Evolutionary conservation across 164 flowering plant species (phyloP).

Genomic region (Nymphaea colorata): DNA sequence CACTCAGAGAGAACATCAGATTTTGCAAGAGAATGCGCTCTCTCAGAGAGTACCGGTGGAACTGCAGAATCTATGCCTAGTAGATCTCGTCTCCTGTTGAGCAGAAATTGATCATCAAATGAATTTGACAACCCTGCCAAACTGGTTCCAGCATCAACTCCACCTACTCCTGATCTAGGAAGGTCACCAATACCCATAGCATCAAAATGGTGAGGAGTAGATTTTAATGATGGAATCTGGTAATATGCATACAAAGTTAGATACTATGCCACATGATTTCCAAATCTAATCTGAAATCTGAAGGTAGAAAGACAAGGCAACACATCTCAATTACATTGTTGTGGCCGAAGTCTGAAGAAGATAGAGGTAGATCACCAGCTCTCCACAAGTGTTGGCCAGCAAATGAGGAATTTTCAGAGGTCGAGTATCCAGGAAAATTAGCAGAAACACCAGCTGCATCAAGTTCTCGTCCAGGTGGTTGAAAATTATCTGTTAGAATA

Average conservation of each 20-base stretch:
- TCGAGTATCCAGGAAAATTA: constrained; percentile 33
- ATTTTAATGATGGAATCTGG: constrained; percentile 8
- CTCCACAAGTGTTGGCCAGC: constrained; percentile 13
- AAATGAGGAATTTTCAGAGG: constrained; percentile 27
- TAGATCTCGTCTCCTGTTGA: constrained; percentile 27
- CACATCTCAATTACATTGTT: constrained; percentile 20
- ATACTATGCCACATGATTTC: neutral
- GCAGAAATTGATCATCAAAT: constrained; percentile 23
- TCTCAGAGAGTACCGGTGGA: constrained; percentile 24
- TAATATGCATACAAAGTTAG: neutral
- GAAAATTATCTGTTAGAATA: neutral
- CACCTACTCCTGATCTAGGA: constrained; percentile 23
- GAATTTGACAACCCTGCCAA: constrained; percentile 21
- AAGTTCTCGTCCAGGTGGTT: neutral
- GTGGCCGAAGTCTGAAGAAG: constrained; percentile 23
- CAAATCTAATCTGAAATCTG: neutral
- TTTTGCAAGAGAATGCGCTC: constrained; percentile 13
- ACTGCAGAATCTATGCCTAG: constrained; percentile 14
- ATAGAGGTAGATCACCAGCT: constrained; percentile 16
- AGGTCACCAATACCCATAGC: constrained; percentile 14
- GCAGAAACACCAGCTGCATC: constrained; percentile 1
- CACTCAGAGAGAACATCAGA: constrained; percentile 20
- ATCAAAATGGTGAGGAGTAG: constrained; percentile 24
- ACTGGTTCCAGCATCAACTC: constrained; percentile 23
- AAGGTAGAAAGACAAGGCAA: neutral